Conservation (phyloP, 202 grass and related monocot genomes). For the Zoysia matrella region DNA sequence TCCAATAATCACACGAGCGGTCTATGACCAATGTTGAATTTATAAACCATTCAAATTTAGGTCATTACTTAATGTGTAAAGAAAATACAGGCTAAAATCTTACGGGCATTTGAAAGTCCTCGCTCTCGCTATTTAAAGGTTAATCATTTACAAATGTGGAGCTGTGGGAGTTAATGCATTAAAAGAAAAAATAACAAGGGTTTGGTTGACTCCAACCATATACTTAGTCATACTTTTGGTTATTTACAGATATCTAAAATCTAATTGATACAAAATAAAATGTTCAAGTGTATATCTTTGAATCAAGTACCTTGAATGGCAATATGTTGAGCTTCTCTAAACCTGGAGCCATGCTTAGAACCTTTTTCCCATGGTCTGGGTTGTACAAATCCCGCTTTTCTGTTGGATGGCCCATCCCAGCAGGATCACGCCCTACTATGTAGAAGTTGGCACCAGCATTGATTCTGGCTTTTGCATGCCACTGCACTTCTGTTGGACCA, state of each 20-base stretch:
- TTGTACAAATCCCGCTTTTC: constrained; percentile 95
- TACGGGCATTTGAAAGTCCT: background rate
- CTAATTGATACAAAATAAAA: background rate
- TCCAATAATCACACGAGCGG: background rate
- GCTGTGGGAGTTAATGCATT: background rate
- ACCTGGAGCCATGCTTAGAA: constrained; percentile 90
- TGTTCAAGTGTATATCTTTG: background rate
- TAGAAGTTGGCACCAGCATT: constrained; percentile 99
- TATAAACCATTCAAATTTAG: background rate
- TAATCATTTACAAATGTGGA: background rate
- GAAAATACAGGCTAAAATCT: background rate
- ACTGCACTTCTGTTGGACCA: constrained; percentile 96
- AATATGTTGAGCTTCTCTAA: constrained; percentile 96
- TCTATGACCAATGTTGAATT: background rate
- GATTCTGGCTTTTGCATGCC: constrained; percentile 92
- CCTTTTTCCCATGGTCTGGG: constrained; percentile 93
- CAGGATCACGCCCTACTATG: constrained; percentile 95
- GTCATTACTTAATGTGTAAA: background rate
- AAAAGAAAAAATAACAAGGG: background rate
- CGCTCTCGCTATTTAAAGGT: background rate
- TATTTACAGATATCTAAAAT: background rate
- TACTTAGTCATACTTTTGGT: background rate
- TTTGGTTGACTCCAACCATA: background rate
- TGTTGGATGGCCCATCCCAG: constrained; percentile 92
- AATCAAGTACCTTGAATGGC: constrained; percentile 83